Base-by-base conservation (phyloP, 192 early-diverging fungal genomes). In the Entrophospora sp. region DNA sequence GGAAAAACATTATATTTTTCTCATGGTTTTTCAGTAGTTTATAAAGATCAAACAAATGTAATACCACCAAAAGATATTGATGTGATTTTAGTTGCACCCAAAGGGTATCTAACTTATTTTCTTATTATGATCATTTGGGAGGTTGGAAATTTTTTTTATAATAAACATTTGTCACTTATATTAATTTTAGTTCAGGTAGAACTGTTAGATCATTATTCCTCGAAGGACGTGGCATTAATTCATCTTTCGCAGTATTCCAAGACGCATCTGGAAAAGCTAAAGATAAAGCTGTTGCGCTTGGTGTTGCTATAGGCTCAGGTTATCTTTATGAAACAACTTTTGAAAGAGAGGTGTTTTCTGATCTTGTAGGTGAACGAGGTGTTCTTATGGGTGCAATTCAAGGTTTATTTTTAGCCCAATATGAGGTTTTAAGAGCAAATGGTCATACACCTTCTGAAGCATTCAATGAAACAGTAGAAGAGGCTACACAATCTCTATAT, bases 381-480 rank as follows among this genome's bases (percentile, higher is more conserved):
- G 84, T 95, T 38, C 83, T 98, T 70, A 98, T 96, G 95, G 95
- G 95, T 67, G 93, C 92, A 65, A 98, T 98, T 74, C 91, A 98
- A 76, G 95, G 95, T 32, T 73, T 92, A 37, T 98, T 98, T 84
- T 81, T 84, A 42, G 95, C 95, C 28, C 95, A 98, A 77, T 98
- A 95, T 79, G 95, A 98, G 45, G 93, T 96, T 31, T 83, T 98
- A 64, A 85, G 93, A 67, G 85, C 89, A 34, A 85, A 88, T 67
- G 95, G 94, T 64, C 94, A 98, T 87, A 84, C 87, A 31, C 95
- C 95, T 52, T 98, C 95, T 20, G 95, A 98, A 77, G 95, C 95
- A 5, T 98, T 94, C 86, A 98, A 98, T 83, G 95, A 98, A 81
- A 98, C 95, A 61, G 95, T 98, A 64, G 95, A 98, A 81, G 95